Base-by-base conservation (phyloP, 352 stramenopile genomes). In the Pythium phragmiticola region DNA sequence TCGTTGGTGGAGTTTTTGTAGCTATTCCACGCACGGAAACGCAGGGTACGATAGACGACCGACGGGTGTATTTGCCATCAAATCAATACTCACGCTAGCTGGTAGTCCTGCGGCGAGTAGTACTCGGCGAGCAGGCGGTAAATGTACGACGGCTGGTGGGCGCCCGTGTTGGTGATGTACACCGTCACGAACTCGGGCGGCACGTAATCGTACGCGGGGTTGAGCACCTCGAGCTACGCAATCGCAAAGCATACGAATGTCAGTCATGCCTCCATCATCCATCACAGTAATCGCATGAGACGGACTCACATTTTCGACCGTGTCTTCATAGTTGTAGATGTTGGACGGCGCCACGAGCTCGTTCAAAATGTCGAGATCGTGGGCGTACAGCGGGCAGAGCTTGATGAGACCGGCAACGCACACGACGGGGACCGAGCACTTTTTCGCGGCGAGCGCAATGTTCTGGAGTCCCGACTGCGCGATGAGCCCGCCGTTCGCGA, bases 81-180 rank as follows among this genome's bases (percentile, higher is more conserved):
- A 13, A 39, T 39, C 34, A 30, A 30, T 2, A 26, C 26, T 71
- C 87, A 92, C 56, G 71, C 81, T 17, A 95, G 75, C 68, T 93
- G 83, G 68, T 95, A 98, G 80, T 99, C 97, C 67, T 99, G 94
- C 47, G 84, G 92, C 68, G 98, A 97, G 80, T 99, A 99, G 69
- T 99, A 99, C 74, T 99, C 97, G 26, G 93, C 90, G n/a, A 99
- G 79, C 63, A 99, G 76, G 50, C 97, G 87, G 75, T 99, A 99
- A 60, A 99, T 98, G 75, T 99, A 99, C 46, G 92, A 98, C 23
- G 97, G 96, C 75, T 99, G 96, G 69, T 99, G 96, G n/a, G 92
- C 94, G 42, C 97, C 97, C 5, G 97, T 98, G 76, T 99, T 99
- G 41, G 97, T 99, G 50, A 99, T 96, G 73, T 98, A 99, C 39